Percentiles rank a stretch among this genome's conserved stretches.
Evolutionary conservation across 179 eudicot species (phyloP).

Genomic region (Spinacia oleracea): DNA sequence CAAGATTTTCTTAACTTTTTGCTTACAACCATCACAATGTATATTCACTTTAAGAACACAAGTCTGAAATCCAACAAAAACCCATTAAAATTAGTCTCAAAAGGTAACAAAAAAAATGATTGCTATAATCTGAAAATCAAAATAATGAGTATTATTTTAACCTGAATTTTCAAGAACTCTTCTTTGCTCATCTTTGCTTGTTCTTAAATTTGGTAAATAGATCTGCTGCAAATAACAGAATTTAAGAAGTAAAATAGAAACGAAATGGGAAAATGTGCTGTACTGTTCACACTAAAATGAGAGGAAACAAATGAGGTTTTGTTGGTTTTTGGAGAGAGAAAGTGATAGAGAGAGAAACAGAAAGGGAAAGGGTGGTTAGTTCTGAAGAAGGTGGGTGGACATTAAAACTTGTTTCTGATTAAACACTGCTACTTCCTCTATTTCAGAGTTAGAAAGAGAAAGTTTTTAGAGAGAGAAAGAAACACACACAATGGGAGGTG

Average conservation of each 20-base stretch:
- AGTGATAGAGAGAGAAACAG: neutral
- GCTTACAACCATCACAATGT: constrained; percentile 57
- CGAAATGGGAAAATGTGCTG: constrained; percentile 7
- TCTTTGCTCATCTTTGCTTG: constrained; percentile 42
- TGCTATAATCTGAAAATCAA: neutral
- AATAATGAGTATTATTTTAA: neutral
- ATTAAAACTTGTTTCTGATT: constrained; percentile 36
- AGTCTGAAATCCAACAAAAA: constrained; percentile 39
- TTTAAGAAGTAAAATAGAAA: constrained; percentile 9
- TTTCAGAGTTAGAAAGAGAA: constrained; percentile 43
- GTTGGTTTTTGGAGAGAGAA: neutral
- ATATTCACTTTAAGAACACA: constrained; percentile 56
- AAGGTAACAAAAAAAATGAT: neutral
- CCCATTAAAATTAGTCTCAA: constrained; percentile 3
- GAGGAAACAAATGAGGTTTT: constrained; percentile 21
- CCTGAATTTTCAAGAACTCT: constrained; percentile 57
- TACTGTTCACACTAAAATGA: constrained; percentile 21
- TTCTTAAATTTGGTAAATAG: constrained; percentile 8
- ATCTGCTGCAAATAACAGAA: constrained; percentile 25
- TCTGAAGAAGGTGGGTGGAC: constrained; percentile 40
- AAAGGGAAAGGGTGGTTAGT: constrained; percentile 8
- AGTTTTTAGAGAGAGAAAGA: constrained; percentile 9
- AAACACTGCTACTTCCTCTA: constrained; percentile 38
- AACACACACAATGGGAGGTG: constrained; percentile 13
- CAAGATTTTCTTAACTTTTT: constrained; percentile 50